phyloP scores from a whole-genome alignment of 192 early-diverging fungal species.

The Dimargaris xerosporica region DNA sequence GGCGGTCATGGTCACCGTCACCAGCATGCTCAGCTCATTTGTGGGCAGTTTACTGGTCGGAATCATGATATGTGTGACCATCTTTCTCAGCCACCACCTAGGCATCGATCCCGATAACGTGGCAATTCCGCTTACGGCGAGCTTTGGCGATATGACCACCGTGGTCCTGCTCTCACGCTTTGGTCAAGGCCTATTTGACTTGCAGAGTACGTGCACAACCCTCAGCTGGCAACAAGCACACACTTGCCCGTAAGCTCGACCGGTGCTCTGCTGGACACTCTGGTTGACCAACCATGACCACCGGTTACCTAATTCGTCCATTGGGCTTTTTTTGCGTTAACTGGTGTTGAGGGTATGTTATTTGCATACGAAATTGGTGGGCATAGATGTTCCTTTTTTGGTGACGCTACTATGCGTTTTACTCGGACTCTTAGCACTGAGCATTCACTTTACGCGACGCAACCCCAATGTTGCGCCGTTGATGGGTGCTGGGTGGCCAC shows the following conservation, averaged over 20 bases:
- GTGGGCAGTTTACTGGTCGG: conserved; percentile 58
- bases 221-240: too few species aligned
- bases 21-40: conserved; percentile 51
- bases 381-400: background rate
- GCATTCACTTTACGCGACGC: conserved; percentile 28
- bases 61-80: conserved; percentile 48
- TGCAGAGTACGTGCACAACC: conserved; percentile 10
- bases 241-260: too few species aligned
- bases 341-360: too few species aligned
- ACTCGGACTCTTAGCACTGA: conserved; percentile 26
- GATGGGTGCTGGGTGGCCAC: conserved; percentile 56
- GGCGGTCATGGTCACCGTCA: conserved; percentile 34
- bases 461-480: conserved; percentile 50
- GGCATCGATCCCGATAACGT: conserved; percentile 60
- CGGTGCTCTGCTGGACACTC: background rate
- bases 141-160: conserved; percentile 32
- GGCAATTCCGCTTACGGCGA: conserved; percentile 27
- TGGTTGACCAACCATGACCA: too few species aligned
- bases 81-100: conserved; percentile 40
- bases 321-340: too few species aligned
- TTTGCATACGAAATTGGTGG: background rate
- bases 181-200: conserved; percentile 13
- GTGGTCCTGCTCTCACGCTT: conserved; percentile 19
- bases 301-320: too few species aligned
- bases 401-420: conserved; percentile 8